A percentile compares a stretch with the other conserved stretches of the same genome.
Evolutionary conservation across 345 rosid species (phyloP).

Genomic region (Arabidopsis suecica): DNA sequence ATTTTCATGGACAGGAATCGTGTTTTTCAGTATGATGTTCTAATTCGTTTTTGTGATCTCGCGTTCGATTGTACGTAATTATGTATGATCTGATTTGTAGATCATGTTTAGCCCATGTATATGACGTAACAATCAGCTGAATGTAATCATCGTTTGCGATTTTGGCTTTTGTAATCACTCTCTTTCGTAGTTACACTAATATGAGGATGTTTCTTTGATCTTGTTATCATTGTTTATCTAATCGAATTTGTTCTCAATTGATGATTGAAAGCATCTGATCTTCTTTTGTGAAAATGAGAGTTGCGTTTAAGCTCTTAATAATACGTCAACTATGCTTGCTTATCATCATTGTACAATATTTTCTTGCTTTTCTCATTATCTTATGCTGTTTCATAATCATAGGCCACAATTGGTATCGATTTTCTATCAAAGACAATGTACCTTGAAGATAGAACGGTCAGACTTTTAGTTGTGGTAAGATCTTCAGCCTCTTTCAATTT

Average conservation of each 20-base stretch:
- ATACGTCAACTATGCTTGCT: background rate
- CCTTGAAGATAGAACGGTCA: conserved; percentile 84
- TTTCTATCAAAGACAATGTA: conserved; percentile 89
- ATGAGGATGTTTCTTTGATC: background rate
- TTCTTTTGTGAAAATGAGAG: conserved; percentile 12
- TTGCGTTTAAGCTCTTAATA: background rate
- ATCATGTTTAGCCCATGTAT: background rate
- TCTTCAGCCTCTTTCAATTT: conserved; percentile 1
- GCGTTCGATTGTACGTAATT: conserved; percentile 5
- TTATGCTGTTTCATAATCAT: conserved; percentile 27
- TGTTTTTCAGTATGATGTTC: background rate
- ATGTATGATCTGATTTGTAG: conserved; percentile 36
- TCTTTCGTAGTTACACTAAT: background rate
- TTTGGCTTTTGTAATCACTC: conserved; percentile 19
- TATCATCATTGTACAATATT: background rate
- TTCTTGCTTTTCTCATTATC: conserved; percentile 9
- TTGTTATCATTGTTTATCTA: conserved; percentile 8
- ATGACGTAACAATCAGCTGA: conserved; percentile 10
- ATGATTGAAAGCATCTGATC: conserved; percentile 21
- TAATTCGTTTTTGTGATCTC: conserved; percentile 26
- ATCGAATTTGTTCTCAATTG: background rate
- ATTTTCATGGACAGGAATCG: background rate
- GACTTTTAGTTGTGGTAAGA: conserved; percentile 77
- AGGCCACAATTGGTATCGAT: conserved; percentile 91
- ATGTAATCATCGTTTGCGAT: conserved; percentile 12